Base-by-base conservation (phyloP, 2,329 filamentous ascomycete species). In the Ophiostoma perfectum region DNA sequence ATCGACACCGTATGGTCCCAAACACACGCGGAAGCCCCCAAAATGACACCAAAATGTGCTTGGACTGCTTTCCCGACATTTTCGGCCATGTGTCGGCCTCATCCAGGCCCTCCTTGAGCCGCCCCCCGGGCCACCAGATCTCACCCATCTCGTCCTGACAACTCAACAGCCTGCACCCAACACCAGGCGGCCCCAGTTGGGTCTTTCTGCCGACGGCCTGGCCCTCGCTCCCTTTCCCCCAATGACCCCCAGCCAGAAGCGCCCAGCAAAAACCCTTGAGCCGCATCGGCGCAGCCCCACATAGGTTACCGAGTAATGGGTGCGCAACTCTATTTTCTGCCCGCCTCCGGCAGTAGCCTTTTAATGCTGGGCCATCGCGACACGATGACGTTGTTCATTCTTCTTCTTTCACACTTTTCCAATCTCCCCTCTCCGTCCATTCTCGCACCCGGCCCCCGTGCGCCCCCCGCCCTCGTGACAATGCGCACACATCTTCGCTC, bases 251-350 rank as follows among this genome's bases (percentile, higher is more conserved):
- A 55, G 49, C 49, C 55, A 16, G 42, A 27, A 38, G 60, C n/a
- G 60, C 60, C 58, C 39, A 62, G 58, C 58, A 18, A 63, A 62
- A 39, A 39, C 14, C 68, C 62, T 66, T 52, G 68, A 72, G 70
- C 71, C 70, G 70, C 69, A 71, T 70, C 71, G 68, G 69, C 66
- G 49, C 64, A 67, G 71, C 71, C 70, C 70, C 71, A 72, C 71
- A 72, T 71, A 63, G 67, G 65, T 64, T 67, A 47, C 67, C 68
- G 65, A 70, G 44, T 47, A 63, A 18, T 42, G 16, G 42, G 38
- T 18, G 16, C 42, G 42, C 38, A 42, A 63, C 38, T 42, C 60
- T 63, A 42, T 58, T 58, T 58, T 66, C 60, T 66, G 68, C 68
- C 62, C 65, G 62, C 68, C 49, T 49, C 52, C 52, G 62, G 62